These are phyloP conservation scores for Haplosporangium sp. DNA, from an alignment of 371 early-diverging fungal species.

Conservation along the genomic window DNA sequence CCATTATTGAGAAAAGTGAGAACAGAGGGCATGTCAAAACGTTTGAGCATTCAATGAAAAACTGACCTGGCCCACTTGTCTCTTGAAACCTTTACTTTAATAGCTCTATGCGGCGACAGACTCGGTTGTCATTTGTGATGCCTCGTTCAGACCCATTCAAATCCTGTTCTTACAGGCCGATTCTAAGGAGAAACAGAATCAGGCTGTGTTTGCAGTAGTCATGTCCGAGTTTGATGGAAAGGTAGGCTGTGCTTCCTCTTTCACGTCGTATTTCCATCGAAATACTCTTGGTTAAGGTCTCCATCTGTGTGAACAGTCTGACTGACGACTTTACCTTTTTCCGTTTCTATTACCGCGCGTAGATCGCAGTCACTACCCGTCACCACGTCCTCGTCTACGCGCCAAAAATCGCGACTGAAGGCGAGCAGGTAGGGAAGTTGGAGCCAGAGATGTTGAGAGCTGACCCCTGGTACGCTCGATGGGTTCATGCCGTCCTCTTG, in stretches of 20 bases:
- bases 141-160: constrained; percentile 52
- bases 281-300: neutral
- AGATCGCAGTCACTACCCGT: constrained; percentile 55
- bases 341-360: neutral
- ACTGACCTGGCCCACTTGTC: too few relatives aligned
- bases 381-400: constrained; percentile 49
- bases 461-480: too few relatives aligned
- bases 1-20: too few relatives aligned
- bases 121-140: constrained; percentile 52
- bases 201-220: constrained; percentile 48
- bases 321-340: neutral
- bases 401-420: constrained; percentile 20
- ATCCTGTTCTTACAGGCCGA: constrained; percentile 48
- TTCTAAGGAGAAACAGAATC: constrained; percentile 42
- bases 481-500: neutral
- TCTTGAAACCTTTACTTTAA: neutral
- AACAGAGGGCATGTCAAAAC: too few relatives aligned
- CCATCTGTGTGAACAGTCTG: neutral
- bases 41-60: too few relatives aligned
- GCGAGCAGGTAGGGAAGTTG: constrained; percentile 29
- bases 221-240: constrained; percentile 55
- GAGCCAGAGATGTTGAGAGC: too few relatives aligned
- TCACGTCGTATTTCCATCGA: neutral
- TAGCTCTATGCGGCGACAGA: constrained; percentile 52
- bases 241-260: constrained; percentile 5